phyloP scores from a whole-genome alignment of 2,329 filamentous ascomycete genomes.

The Colletotrichum sp. region DNA sequence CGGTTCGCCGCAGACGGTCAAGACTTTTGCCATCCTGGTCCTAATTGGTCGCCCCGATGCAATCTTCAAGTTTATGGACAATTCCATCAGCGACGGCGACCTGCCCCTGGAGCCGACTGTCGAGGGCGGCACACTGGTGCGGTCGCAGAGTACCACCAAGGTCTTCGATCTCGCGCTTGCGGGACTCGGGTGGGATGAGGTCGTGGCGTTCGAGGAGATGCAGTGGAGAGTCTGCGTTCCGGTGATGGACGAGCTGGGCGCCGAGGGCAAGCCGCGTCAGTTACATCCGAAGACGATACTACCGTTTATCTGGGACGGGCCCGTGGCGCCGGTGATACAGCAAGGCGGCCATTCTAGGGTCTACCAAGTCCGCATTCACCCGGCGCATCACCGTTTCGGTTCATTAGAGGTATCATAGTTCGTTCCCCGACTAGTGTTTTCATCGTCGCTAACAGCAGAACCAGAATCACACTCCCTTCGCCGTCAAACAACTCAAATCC shows the following conservation, averaged over 20 bases:
- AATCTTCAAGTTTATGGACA: neutral
- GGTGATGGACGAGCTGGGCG: rapidly evolving
- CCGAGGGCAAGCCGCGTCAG: too few relatives aligned
- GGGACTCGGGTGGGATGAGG: rapidly evolving
- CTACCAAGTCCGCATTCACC: neutral
- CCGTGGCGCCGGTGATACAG: neutral
- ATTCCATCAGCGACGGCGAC: neutral
- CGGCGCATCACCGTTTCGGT: too few relatives aligned
- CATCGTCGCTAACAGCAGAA: too few relatives aligned
- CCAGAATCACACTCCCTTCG: too few relatives aligned
- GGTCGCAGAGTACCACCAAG: neutral
- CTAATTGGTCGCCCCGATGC: neutral
- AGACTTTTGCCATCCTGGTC: neutral
- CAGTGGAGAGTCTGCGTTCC: neutral
- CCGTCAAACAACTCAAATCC: too few relatives aligned
- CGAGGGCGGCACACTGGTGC: neutral
- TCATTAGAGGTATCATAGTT: too few relatives aligned
- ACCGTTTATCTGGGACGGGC: neutral
- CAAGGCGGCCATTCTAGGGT: neutral
- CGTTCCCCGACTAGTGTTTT: too few relatives aligned
- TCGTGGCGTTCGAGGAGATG: neutral
- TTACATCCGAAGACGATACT: neutral
- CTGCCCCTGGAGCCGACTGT: neutral
- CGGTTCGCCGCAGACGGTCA: neutral
- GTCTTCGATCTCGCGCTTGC: neutral